Evolutionary conservation across 2,329 filamentous ascomycete genomes (phyloP).

Genomic region (Fusarium sp.): DNA sequence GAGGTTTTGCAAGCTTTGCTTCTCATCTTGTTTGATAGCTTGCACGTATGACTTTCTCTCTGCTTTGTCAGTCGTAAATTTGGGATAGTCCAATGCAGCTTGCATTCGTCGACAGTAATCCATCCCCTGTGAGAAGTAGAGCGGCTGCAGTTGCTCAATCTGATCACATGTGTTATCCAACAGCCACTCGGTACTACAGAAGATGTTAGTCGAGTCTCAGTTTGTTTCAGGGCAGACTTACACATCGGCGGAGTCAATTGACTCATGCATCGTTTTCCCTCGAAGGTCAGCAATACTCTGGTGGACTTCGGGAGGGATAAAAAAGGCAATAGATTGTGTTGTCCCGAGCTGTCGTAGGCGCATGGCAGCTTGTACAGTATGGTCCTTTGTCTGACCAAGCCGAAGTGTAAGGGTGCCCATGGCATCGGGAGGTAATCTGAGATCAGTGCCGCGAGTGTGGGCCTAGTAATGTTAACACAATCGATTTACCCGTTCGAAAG

Average conservation of each 20-base stretch:
- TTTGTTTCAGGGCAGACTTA: slow-evolving; percentile 44
- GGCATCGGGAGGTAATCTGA: slow-evolving; percentile 63
- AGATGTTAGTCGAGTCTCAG: slow-evolving; percentile 13
- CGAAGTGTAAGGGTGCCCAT: slow-evolving; percentile 67
- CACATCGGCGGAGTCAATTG: slow-evolving; percentile 42
- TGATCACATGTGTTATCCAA: slow-evolving; percentile 70
- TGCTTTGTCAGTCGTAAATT: slow-evolving; percentile 54
- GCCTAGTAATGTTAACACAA: slow-evolving; percentile 26
- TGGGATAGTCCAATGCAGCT: slow-evolving; percentile 57
- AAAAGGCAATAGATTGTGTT: slow-evolving; percentile 66
- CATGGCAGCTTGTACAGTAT: slow-evolving; percentile 70
- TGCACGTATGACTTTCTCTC: slow-evolving; percentile 54
- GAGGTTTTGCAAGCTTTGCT: slow-evolving; percentile 68
- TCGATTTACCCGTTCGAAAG: not conserved
- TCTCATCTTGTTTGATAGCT: slow-evolving; percentile 60
- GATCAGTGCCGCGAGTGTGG: slow-evolving; percentile 62
- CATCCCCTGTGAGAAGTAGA: slow-evolving; percentile 69
- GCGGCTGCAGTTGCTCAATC: slow-evolving; percentile 68
- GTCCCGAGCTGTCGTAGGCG: slow-evolving; percentile 67
- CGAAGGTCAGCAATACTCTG: slow-evolving; percentile 67
- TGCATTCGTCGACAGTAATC: slow-evolving; percentile 70
- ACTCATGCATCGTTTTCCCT: slow-evolving; percentile 38
- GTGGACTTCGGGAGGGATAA: slow-evolving; percentile 70
- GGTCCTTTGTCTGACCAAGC: slow-evolving; percentile 69
- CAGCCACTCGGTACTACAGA: slow-evolving; percentile 61